Percentiles rank a stretch among this genome's conserved stretches.
These are phyloP conservation scores for Areca catechu DNA, from an alignment of 176 grass and related monocot genomes.

Conservation along the genomic window DNA sequence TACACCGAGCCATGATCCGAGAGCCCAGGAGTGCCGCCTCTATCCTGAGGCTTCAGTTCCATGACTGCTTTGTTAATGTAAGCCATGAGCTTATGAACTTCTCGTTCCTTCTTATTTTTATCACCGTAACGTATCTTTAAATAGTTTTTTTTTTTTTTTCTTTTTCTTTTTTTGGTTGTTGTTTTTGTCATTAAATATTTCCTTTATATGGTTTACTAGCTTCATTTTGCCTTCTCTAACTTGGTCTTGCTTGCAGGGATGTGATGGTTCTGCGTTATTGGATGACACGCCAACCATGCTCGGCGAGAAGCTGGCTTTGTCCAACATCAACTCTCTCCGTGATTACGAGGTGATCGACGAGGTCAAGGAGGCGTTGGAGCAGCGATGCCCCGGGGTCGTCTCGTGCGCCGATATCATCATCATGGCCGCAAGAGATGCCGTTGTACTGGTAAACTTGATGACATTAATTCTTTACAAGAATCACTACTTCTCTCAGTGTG, in stretches of 20 bases:
- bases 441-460: constrained; percentile 74
- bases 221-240: not conserved
- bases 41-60: constrained; percentile 98
- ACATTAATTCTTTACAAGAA: too few relatives aligned
- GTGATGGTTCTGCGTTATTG: constrained; percentile 84
- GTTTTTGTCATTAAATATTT: too few relatives aligned
- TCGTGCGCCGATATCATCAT: constrained; percentile 49
- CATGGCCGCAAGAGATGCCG: constrained; percentile 55
- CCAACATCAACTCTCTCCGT: constrained; percentile 83
- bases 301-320: constrained; percentile 76
- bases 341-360: constrained; percentile 81
- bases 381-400: constrained; percentile 51
- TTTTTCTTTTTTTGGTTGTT: too few relatives aligned
- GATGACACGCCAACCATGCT: constrained; percentile 58
- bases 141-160: too few relatives aligned
- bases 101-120: too few relatives aligned
- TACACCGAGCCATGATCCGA: constrained; percentile 36
- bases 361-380: constrained; percentile 64
- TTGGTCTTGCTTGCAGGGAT: constrained; percentile 32
- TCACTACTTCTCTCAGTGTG: not conserved
- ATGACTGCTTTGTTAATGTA: constrained; percentile 99
- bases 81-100: not conserved
- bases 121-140: too few relatives aligned
- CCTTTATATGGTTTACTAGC: too few relatives aligned
- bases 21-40: constrained; percentile 76